Conservation (phyloP, 2,329 filamentous ascomycete species). For the Ophiostoma sp. region DNA sequence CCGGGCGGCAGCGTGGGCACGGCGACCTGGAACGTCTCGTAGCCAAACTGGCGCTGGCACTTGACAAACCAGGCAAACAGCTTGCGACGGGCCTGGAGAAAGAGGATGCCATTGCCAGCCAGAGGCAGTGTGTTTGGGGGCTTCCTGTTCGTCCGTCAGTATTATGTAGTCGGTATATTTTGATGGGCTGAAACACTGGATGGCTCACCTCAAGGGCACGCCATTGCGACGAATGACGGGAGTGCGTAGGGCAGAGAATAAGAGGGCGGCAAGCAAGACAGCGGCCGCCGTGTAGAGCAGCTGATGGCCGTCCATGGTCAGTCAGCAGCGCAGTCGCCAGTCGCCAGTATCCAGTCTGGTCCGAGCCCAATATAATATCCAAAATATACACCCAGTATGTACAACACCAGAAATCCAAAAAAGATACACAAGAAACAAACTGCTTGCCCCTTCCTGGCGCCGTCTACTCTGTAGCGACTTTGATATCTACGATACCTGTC, state of each 20-base stretch:
- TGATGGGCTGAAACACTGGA: neutral
- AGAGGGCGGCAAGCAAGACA: conserved; percentile 17
- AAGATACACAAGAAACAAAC: neutral
- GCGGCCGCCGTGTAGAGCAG: conserved; percentile 23
- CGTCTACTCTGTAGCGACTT: neutral
- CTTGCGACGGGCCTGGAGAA: conserved; percentile 54
- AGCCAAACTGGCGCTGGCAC: conserved; percentile 52
- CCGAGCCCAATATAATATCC: neutral
- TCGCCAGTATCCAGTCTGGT: neutral
- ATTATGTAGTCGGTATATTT: neutral
- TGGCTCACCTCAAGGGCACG: conserved; percentile 20
- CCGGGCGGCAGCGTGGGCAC: conserved; percentile 59
- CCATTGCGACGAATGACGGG: conserved; percentile 27
- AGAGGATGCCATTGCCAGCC: conserved; percentile 56
- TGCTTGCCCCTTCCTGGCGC: neutral
- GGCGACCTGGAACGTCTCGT: conserved; percentile 57
- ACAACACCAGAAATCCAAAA: neutral
- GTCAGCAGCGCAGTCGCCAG: too few relatives aligned
- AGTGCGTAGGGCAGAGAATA: conserved; percentile 23
- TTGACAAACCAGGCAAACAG: conserved; percentile 59
- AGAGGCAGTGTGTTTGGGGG: conserved; percentile 51
- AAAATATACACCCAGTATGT: neutral
- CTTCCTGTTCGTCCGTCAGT: conserved; percentile 31
- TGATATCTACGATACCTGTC: neutral
- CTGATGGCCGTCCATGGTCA: conserved; percentile 20